These are phyloP conservation scores for Yamadazyma triangularis DNA, from an alignment of 1,139 yeast species.

Conservation along the genomic window DNA sequence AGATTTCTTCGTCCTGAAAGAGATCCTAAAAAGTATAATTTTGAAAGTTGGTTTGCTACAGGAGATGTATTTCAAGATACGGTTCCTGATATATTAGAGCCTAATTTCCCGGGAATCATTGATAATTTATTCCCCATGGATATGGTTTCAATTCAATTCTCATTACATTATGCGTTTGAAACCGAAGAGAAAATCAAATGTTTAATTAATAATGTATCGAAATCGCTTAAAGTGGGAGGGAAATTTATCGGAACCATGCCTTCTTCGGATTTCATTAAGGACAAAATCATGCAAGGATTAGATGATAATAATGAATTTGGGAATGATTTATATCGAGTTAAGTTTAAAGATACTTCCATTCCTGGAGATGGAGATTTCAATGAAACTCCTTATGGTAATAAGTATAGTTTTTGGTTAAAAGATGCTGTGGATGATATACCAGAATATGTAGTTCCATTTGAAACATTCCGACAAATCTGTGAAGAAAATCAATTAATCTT, in stretches of 20 bases:
- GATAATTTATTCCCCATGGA: slow-evolving; percentile 80
- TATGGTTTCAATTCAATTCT: slow-evolving; percentile 83
- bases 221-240: slow-evolving; percentile 77
- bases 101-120: slow-evolving; percentile 45
- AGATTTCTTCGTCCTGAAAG: slow-evolving; percentile 37
- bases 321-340: slow-evolving; percentile 73
- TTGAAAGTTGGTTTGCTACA: slow-evolving; percentile 78
- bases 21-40: slow-evolving; percentile 46
- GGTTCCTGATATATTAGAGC: slow-evolving; percentile 69
- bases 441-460: slow-evolving; percentile 96
- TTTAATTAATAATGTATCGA: slow-evolving; percentile 69
- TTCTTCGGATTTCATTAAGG: slow-evolving; percentile 76
- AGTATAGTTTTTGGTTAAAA: slow-evolving; percentile 72
- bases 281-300: slow-evolving; percentile 46
- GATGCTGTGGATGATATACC: slow-evolving; percentile 98
- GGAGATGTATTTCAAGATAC: slow-evolving; percentile 84
- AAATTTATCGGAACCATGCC: slow-evolving; percentile 92
- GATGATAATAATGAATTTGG: slow-evolving; percentile 66
- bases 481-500: slow-evolving; percentile 78
- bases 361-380: slow-evolving; percentile 69
- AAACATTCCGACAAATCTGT: slow-evolving; percentile 73
- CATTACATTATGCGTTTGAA: slow-evolving; percentile 92
- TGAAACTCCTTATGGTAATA: slow-evolving; percentile 71
- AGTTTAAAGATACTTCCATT: slow-evolving; percentile 63
- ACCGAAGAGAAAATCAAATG: slow-evolving; percentile 74